These are phyloP conservation scores for Termitomyces sp. DNA, from an alignment of 768 basidiomycete species.

Conservation along the genomic window DNA sequence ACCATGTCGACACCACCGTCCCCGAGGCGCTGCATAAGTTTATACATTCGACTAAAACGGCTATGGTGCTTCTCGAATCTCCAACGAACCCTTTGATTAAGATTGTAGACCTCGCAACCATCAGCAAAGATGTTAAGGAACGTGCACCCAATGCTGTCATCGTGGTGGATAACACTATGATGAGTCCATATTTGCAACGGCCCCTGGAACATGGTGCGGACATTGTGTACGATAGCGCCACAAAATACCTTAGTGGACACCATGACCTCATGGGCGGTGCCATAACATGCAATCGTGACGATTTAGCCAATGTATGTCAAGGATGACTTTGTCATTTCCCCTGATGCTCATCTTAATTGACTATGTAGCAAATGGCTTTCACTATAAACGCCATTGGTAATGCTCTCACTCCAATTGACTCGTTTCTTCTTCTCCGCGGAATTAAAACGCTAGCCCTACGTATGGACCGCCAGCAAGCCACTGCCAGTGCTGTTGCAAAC, in stretches of 20 bases:
- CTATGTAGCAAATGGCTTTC: conserved; percentile 74
- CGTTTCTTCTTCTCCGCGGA: conserved; percentile 91
- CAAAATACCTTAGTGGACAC: conserved; percentile 96
- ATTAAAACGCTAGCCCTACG: conserved; percentile 95
- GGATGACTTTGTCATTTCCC: not conserved
- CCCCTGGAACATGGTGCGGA: conserved; percentile 96
- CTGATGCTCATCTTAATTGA: conserved; percentile 6
- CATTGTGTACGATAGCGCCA: conserved; percentile 96
- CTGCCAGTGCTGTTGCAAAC: conserved; percentile 76
- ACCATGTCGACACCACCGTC: conserved; percentile 91
- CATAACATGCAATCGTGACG: conserved; percentile 87
- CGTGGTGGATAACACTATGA: conserved; percentile 99
- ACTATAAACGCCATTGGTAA: conserved; percentile 93
- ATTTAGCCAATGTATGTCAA: conserved; percentile 68
- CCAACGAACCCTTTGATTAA: conserved; percentile 98
- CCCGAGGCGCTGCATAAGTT: conserved; percentile 55
- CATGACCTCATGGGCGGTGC: conserved; percentile 99
- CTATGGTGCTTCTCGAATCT: conserved; percentile 95
- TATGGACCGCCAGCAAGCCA: conserved; percentile 90
- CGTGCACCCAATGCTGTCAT: conserved; percentile 74
- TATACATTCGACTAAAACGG: conserved; percentile 68
- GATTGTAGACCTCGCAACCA: conserved; percentile 83
- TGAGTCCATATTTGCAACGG: conserved; percentile 96
- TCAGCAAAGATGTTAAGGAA: conserved; percentile 80
- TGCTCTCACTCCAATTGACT: conserved; percentile 92